Base-by-base conservation (phyloP, 2,329 filamentous ascomycete genomes). In the Passalora sequoiae region DNA sequence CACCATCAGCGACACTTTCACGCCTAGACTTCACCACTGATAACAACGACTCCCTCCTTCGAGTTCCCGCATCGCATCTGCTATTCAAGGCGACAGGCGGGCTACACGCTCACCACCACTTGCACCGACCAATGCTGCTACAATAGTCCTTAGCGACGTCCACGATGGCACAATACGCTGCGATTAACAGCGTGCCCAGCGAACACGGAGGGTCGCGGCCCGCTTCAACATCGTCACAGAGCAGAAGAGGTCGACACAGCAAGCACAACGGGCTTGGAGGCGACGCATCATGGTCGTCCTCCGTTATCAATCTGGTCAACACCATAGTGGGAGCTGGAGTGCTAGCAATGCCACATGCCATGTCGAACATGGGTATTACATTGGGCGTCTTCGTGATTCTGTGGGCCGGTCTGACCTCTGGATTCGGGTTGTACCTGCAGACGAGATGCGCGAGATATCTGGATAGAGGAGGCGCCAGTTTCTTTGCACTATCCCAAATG, bases 301-400 rank as follows among this genome's bases (percentile, higher is more conserved):
- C 89, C 64, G 84, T 92, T 54, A 84, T 97, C 69, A 98, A 98
- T 66, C 74, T 98, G 53, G 76, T 97, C 53, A 98, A 98, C 67
- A 98, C 92, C 13, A 98, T 98, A 60, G 80, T 98, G 52, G 92
- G 92, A 44, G 91, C 92, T 25, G 92, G 92, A 41, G 89, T 94
- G 2, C 79, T 98, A 30, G 92, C 91, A 37, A 85, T 96, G 89
- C 91, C 91, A n/a, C 83, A 87, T 4, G 91, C 92, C 32, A 80
- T 98, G 68, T 92, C 89, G 10, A 89, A 95, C 60, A 95, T 97
- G 81, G 92, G 92, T 59, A 89, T 98, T 55, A 72, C 86, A 52
- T 76, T 96, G 22, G 92, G 92, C 31, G 76, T 82, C 24, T 69
- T 89, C 43, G 79, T 97, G 31, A 92, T 98, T 47, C 41, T 95